Conservation (phyloP, 306 rosid genomes). For the Pachyrhizus erosus region DNA sequence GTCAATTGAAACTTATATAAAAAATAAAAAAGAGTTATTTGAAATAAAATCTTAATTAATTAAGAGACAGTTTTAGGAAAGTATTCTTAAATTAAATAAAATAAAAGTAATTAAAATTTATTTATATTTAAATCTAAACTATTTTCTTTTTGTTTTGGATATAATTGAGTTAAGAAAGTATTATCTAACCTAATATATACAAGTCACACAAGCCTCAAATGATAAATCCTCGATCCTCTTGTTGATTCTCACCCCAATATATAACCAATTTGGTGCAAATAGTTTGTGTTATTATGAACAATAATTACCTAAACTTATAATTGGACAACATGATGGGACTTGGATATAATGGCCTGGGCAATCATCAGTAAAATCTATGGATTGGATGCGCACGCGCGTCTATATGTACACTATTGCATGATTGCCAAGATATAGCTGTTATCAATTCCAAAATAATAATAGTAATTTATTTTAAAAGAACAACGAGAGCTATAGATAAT, state of each 20-base stretch:
- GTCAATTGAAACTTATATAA: no score
- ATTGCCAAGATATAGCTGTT: conserved; percentile 28
- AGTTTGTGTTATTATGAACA: conserved; percentile 54
- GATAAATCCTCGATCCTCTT: neutral
- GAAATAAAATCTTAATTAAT: no score
- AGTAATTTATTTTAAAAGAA: neutral
- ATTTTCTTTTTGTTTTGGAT: no score
- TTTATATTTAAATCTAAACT: no score
- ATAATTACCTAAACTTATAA: conserved; percentile 53
- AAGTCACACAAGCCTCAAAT: no score
- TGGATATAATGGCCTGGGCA: conserved; percentile 51
- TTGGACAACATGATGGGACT: conserved; percentile 58
- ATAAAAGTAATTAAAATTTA: no score
- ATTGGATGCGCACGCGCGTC: conserved; percentile 54
- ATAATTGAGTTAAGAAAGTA: no score
- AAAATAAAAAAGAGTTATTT: no score
- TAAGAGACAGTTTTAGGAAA: no score
- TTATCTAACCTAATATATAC: no score
- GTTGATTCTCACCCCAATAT: neutral
- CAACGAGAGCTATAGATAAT: neutral
- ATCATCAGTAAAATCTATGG: conserved; percentile 54
- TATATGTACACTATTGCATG: conserved; percentile 31
- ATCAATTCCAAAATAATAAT: conserved; percentile 36
- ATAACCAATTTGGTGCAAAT: conserved; percentile 32
- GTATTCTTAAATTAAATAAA: no score